Percentiles rank a stretch among this genome's conserved stretches.
phyloP scores from a whole-genome alignment of 2,329 filamentous ascomycete species.

The Trichoderma simmonsii region DNA sequence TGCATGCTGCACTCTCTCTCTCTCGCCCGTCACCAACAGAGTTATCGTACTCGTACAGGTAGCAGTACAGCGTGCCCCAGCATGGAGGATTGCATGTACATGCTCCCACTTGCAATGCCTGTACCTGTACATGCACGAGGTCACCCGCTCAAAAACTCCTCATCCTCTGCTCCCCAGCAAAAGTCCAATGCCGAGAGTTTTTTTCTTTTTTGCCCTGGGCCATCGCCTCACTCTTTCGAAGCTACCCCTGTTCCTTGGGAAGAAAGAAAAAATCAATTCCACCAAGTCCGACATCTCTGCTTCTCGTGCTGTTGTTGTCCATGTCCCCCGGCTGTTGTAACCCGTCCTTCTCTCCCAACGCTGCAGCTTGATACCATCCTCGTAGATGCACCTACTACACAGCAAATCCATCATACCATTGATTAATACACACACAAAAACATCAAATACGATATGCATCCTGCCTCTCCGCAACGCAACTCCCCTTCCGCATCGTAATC shows the following conservation, averaged over 20 bases:
- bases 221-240: neutral
- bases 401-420: neutral
- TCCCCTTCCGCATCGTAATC: neutral
- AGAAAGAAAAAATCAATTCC: neutral
- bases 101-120: neutral
- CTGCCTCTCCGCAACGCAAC: neutral
- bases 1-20: slow-evolving; percentile 15
- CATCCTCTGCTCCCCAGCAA: neutral
- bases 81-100: neutral
- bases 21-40: neutral
- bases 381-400: neutral
- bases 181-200: neutral
- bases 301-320: neutral
- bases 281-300: neutral
- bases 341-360: neutral
- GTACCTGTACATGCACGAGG: neutral
- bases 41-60: neutral
- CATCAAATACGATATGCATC: neutral
- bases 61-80: neutral
- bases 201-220: neutral
- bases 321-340: neutral
- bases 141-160: neutral
- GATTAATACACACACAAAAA: neutral
- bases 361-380: neutral
- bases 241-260: neutral